These are phyloP conservation scores for Capsicum chinense DNA, from an alignment of 257 asterid species.

Conservation along the genomic window DNA sequence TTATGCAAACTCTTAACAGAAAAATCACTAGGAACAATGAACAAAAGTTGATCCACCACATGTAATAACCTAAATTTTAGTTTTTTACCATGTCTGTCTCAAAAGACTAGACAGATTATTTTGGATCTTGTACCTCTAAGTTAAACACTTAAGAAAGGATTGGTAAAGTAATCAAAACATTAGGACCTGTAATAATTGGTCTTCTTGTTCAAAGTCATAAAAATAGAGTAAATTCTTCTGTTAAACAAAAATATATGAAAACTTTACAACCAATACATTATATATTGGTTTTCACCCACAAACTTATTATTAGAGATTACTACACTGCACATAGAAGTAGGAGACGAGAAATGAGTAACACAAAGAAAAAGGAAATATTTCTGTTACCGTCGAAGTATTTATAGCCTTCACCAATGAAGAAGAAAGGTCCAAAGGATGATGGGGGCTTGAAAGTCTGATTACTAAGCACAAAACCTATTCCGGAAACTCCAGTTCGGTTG, in stretches of 20 bases:
- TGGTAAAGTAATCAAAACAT: background rate
- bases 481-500: constrained; percentile 60
- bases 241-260: background rate
- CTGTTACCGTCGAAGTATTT: constrained; percentile 56
- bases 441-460: constrained; percentile 91
- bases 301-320: background rate
- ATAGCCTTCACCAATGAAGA: constrained; percentile 52
- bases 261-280: background rate
- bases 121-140: background rate
- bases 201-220: background rate
- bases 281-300: background rate
- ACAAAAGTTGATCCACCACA: background rate
- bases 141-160: background rate
- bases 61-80: background rate
- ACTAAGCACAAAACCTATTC: constrained; percentile 68
- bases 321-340: background rate
- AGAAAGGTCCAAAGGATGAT: constrained; percentile 65
- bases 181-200: background rate
- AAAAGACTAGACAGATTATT: background rate
- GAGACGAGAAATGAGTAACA: background rate
- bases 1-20: background rate
- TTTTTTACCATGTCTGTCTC: background rate
- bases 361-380: background rate
- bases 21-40: background rate
- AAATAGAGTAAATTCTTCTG: background rate